Percentiles rank a stretch among this genome's conserved stretches.
Conservation (phyloP, 768 basidiomycete species). For the Mycena galericulata region DNA sequence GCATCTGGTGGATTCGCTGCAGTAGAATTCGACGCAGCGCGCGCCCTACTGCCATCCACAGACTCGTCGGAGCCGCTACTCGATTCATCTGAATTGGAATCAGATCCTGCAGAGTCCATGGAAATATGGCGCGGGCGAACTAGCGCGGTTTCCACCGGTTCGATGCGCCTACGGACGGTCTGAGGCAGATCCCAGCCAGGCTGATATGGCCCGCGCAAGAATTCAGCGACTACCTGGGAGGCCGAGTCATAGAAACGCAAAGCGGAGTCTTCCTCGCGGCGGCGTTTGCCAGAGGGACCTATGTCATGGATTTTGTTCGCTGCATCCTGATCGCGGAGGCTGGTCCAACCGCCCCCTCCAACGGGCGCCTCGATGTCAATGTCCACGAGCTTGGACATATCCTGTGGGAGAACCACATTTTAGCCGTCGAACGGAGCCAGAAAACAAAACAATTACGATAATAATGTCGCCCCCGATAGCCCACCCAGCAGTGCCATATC, state of each 20-base stretch:
- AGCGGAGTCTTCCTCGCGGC: constrained; percentile 65
- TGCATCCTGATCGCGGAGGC: constrained; percentile 66
- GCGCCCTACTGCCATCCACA: not conserved
- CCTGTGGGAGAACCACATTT: constrained; percentile 68
- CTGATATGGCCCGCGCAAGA: constrained; percentile 55
- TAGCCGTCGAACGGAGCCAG: constrained; percentile 60
- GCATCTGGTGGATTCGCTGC: constrained; percentile 45
- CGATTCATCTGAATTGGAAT: not conserved
- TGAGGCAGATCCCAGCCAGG: constrained; percentile 44
- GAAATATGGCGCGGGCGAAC: constrained; percentile 15
- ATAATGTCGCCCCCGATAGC: constrained; percentile 88
- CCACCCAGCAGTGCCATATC: constrained; percentile 93
- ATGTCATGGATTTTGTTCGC: constrained; percentile 43
- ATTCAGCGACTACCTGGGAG: constrained; percentile 64
- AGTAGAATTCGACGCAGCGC: constrained; percentile 38
- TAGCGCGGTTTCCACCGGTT: constrained; percentile 28
- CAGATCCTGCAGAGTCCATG: constrained; percentile 7
- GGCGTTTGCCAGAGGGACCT: constrained; percentile 58
- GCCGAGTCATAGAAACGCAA: constrained; percentile 67
- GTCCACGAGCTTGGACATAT: constrained; percentile 76
- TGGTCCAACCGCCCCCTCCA: constrained; percentile 66
- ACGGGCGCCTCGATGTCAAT: constrained; percentile 75
- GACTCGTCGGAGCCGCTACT: constrained; percentile 25
- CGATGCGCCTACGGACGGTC: constrained; percentile 50
- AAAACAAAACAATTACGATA: constrained; percentile 60